Conservation (phyloP, 1,284 basidiomycete genomes). For the Leccinum pachyderme region DNA sequence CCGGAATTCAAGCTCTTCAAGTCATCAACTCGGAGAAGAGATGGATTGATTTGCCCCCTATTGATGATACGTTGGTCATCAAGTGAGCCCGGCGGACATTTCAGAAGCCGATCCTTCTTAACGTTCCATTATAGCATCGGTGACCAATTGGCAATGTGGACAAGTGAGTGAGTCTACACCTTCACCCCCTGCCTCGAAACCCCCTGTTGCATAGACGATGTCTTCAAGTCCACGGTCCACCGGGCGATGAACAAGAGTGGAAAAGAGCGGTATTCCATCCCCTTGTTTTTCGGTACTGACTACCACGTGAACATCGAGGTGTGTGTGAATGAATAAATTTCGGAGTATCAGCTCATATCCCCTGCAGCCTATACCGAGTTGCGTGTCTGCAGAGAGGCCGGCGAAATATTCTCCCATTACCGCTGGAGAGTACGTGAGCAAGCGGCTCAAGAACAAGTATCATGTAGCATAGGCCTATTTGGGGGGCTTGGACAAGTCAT, state of each 20-base stretch:
- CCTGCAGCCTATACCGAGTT: slow-evolving; percentile 62
- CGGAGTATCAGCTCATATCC: background rate
- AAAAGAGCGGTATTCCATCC: slow-evolving; percentile 74
- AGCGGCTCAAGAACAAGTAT: background rate
- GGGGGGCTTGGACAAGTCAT: no score
- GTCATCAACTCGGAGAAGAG: slow-evolving; percentile 60
- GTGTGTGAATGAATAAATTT: background rate
- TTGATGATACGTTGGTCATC: slow-evolving; percentile 58
- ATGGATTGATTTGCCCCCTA: slow-evolving; percentile 62
- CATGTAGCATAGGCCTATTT: background rate
- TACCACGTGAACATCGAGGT: slow-evolving; percentile 75
- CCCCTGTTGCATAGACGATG: slow-evolving; percentile 55
- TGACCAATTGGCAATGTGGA: slow-evolving; percentile 86
- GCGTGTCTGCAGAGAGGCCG: slow-evolving; percentile 60
- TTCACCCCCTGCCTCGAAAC: no score
- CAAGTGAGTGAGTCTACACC: no score
- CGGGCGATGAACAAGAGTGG: slow-evolving; percentile 78
- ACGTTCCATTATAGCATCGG: slow-evolving; percentile 57
- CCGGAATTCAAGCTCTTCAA: slow-evolving; percentile 62
- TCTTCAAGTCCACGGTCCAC: slow-evolving; percentile 85
- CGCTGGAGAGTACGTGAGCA: slow-evolving; percentile 60
- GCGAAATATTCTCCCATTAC: slow-evolving; percentile 58
- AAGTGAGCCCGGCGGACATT: slow-evolving; percentile 18
- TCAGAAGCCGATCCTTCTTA: background rate
- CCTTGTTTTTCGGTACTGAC: slow-evolving; percentile 78